Evolutionary conservation across 306 rosid genomes (phyloP), one percentile per base, ranked within the genome.

Genomic region (Cicer bijugum): DNA sequence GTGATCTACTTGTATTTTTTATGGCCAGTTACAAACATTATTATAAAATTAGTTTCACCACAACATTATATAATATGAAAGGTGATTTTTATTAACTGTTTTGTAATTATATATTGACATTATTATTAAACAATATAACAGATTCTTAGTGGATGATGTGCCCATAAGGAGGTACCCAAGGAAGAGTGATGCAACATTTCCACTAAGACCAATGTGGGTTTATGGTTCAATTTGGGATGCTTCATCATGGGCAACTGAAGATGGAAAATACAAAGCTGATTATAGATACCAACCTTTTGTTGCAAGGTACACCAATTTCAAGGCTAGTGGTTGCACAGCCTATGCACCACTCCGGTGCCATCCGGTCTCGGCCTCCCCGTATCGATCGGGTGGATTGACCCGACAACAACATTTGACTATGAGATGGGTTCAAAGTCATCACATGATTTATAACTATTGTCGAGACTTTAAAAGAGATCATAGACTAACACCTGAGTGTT

Each of bases 221-320:
- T 91, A 94, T 71, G 99, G 99, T 28, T 94, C 99, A 55, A 94
- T 94, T 56, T 94, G 99, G 97, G 99, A 94, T 70, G 99, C 99
- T 5, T 94, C 99, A 20, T 89, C 99, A 7, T 94, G 99, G 99
- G 99, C 99, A 12, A 94, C 97, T 1, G 98, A 91, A 70, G 96
- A 94, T 85, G 99, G 99, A 0, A 94, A 91, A 65, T 94, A 94
- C 88, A 94, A 86, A 83, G 98, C 95, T 23, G 96, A 94, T 76
- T 94, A 94, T 5, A 91, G 60, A 51, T 94, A 91, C 80, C 97
- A 94, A 67, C 99, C 97, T 23, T 94, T 94, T 81, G 88, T 89
- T 64, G 99, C 99, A 2, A 82, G 62, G 61, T 94, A 83, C 79
- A 83, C 79, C 9, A 87, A 94, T 28, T 94, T 94, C 80, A 88